phyloP scores from a whole-genome alignment of 2,329 filamentous ascomycete species.

The Cryphonectria carpinicola region DNA sequence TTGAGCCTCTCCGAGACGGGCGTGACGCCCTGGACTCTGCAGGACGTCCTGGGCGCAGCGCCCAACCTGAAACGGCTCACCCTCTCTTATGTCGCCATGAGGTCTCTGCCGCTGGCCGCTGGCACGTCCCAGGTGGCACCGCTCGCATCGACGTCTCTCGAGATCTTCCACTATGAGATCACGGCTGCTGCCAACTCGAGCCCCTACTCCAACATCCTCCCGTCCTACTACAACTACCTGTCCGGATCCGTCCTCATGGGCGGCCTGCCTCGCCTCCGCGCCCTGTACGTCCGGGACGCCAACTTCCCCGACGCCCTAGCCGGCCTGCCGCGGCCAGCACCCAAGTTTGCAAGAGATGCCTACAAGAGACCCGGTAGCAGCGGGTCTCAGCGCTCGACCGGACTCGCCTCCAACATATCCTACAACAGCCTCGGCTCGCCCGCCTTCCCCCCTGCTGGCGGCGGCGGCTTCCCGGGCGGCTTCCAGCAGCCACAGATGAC shows the following conservation, averaged over 20 bases:
- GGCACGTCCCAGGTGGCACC: constrained; percentile 56
- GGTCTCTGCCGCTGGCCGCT: constrained; percentile 52
- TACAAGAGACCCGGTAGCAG: constrained; percentile 41
- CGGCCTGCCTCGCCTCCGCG: constrained; percentile 71
- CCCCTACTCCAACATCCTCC: constrained; percentile 58
- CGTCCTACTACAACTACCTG: constrained; percentile 82
- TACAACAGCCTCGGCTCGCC: constrained; percentile 31
- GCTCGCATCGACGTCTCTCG: constrained; percentile 69
- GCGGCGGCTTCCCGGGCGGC: constrained; percentile 23
- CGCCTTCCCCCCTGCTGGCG: constrained; percentile 26
- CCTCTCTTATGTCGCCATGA: constrained; percentile 54
- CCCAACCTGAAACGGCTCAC: constrained; percentile 61
- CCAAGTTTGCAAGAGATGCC: constrained; percentile 44
- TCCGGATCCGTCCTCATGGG: constrained; percentile 79
- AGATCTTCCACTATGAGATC: constrained; percentile 82
- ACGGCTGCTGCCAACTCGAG: constrained; percentile 61
- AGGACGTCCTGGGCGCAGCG: constrained; percentile 62
- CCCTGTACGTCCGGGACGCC: constrained; percentile 85
- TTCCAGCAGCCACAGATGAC: constrained; percentile 16
- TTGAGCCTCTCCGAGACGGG: constrained; percentile 75
- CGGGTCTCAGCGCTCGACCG: constrained; percentile 35
- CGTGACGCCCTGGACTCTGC: constrained; percentile 65
- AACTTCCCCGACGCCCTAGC: constrained; percentile 81
- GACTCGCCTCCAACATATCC: constrained; percentile 30
- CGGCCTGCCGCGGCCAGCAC: constrained; percentile 66